Base-by-base conservation (phyloP, 192 early-diverging fungal genomes). In the Coemansia sp. region DNA sequence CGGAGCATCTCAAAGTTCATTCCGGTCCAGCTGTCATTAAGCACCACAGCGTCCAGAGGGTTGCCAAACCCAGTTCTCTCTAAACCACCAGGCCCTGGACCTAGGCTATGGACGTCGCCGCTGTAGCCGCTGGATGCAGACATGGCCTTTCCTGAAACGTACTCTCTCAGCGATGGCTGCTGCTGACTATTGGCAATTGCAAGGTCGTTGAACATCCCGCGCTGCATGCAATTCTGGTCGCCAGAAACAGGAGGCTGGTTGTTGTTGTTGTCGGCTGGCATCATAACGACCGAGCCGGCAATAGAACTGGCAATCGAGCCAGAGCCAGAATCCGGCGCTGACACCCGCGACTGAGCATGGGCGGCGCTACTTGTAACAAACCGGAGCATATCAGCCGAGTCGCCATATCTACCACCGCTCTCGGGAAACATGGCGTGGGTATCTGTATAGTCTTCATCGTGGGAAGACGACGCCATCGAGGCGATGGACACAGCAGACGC, bases 121-220 rank as follows among this genome's bases (percentile, higher is more conserved):
- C 57, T 31, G 13, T 58, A 58, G 57, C 33, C 57, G 18, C 31
- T 34, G 16, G 57, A 34, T 5, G 57, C 57, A 31, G 57, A 58
- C 57, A 58, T 36, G n/a, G 64, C 33, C 55, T 68, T 75, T 33
- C 76, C 72, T 8, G 75, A 65, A 8, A 83, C 69, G 61, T 83
- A 83, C 69, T 83, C 81, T 73, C 75, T 78, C 24, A 83, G 70
- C 22, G 81, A 72, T 20, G 81, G 81, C 76, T 83, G 80, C 39
- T 63, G 36, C 47, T 70, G 38, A 6, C 57, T 5, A 39, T 53
- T 16, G 34, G 29, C 27, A 5, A 20, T 24, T 1, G 61, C 55
- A 33, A 27, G 50, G 3, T 24, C 31, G 57, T 33, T 62, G n/a
- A 63, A 63, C 13, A 63, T 16, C 5, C 31, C 33, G 38, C 33